Base-by-base conservation (phyloP, 2,329 filamentous ascomycete genomes). In the Aspergillus felis region DNA sequence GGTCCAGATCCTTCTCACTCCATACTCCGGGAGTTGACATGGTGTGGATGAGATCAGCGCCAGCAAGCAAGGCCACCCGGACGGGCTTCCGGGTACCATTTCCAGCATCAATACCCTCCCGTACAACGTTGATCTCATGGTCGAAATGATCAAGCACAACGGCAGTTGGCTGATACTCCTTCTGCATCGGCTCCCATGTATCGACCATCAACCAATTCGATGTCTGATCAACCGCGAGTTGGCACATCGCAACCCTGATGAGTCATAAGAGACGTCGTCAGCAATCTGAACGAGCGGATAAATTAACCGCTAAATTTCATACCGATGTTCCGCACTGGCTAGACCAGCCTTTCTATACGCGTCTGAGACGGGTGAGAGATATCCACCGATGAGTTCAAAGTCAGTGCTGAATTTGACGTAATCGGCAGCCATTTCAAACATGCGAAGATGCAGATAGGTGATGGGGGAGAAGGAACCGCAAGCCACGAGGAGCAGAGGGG, bases 81-180 rank as follows among this genome's bases (percentile, higher is more conserved):
- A 89, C 88, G 12, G 80, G 83, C 72, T 85, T 88, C 68, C 82
- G 85, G 47, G 68, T 68, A 58, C 90, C 91, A 63, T 88, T 83
- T 22, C 82, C 80, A 50, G 82, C 84, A 66, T 89, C 82, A 29
- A 94, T 84, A 6, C 92, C 92, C 42, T 88, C 87, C 29, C 87
- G 79, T 48, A 91, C 84, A 25, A 84, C 83, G 71, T 97, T 96
- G 71, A 97, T 90, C 73, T 97, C 91, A 70, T 93, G 79, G 64
- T 95, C 87, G 67, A 97, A 94, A 75, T 97, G 93, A 69, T 96
- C 91, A 51, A 97, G 81, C 44, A 96, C 92, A 66, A 89, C 84
- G 42, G 92, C 93, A 0, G 93, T 97, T 17, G 92, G 91, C 61
- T 91, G 87, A 71, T 96, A 97, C 64, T 89, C 83, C 68, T 87